phyloP scores from a whole-genome alignment of 331 rosid species.

The Spiraea crenata region DNA sequence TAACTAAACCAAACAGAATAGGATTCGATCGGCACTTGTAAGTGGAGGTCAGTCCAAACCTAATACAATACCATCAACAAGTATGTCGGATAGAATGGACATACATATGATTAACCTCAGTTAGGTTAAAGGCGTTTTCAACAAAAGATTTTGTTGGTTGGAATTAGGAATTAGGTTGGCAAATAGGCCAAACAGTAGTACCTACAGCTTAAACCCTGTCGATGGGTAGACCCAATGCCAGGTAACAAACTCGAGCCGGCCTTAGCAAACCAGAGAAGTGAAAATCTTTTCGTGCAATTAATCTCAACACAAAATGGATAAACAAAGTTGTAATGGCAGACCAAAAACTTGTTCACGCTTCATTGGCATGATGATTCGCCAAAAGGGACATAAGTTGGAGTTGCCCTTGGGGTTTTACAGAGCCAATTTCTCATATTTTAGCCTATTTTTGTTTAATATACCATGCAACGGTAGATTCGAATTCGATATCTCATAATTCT shows the following conservation, averaged over 20 bases:
- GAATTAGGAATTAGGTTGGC: background rate
- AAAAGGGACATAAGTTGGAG: background rate
- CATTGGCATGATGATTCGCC: background rate
- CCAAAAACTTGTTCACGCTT: background rate
- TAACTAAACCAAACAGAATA: background rate
- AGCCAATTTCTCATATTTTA: background rate
- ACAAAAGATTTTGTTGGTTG: background rate
- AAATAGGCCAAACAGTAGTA: background rate
- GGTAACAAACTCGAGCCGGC: background rate
- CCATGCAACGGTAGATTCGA: no score
- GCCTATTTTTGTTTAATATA: background rate
- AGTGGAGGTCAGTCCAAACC: background rate
- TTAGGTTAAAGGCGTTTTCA: no score
- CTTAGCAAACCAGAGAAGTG: background rate
- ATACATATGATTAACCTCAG: no score
- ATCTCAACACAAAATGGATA: background rate
- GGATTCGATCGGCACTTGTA: background rate
- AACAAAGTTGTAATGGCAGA: conserved; percentile 1
- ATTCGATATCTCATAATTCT: no score
- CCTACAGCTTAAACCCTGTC: background rate
- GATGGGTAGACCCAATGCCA: background rate
- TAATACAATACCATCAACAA: background rate
- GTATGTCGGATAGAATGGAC: no score
- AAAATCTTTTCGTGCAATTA: background rate
- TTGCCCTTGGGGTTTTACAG: background rate